Evolutionary conservation across 352 stramenopile species (phyloP), one percentile per base, ranked within the genome.

Genomic region (Globisporangium carolinianum): DNA sequence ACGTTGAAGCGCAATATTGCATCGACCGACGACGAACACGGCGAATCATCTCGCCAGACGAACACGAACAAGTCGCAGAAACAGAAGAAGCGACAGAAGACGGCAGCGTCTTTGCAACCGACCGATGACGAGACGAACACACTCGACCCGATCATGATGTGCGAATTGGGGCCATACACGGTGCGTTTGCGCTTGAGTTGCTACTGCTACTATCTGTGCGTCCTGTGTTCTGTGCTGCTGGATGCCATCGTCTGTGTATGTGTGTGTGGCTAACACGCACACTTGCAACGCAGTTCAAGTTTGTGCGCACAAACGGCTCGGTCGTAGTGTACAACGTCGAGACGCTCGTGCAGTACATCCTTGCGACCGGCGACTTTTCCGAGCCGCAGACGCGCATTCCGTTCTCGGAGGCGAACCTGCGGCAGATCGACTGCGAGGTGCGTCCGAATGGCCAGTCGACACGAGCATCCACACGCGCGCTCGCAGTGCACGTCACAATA

Each of bases 141-240:
- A 24, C 67, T 89, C 2, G 88, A 97, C 62, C 88, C 88, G 39
- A 96, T 97, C 58, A 94, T 96, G 86, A 67, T 96, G 52, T 79
- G 76, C 14, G 76, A 82, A 51, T 61, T 97, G 36, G 82, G 79
- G 5, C 72, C 72, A 24, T 69, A 95, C 57, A 94, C 82, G 75
- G 83, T 93, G 57, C 41, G 69, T 69, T 7, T 32, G 47, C 38
- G 17, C 39, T 46, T 46, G 42, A 46, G 14, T 11, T 17, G 1
- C 42, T n/a, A 4, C 4, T 46, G 10, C 24, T 24, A 24, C 42
- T 15, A 46, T 46, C 42, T 4, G 11, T 46, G 42, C 6, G 15
- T 35, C 6, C 53, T 35, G 15, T 64, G 6, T 59, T 4, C 52
- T 62, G 24, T 36, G 49, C 36, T 43, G 41, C 14, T 24, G 24